Evolutionary conservation across 2,329 filamentous ascomycete genomes (phyloP).

Genomic region (Didymella arachidicola): DNA sequence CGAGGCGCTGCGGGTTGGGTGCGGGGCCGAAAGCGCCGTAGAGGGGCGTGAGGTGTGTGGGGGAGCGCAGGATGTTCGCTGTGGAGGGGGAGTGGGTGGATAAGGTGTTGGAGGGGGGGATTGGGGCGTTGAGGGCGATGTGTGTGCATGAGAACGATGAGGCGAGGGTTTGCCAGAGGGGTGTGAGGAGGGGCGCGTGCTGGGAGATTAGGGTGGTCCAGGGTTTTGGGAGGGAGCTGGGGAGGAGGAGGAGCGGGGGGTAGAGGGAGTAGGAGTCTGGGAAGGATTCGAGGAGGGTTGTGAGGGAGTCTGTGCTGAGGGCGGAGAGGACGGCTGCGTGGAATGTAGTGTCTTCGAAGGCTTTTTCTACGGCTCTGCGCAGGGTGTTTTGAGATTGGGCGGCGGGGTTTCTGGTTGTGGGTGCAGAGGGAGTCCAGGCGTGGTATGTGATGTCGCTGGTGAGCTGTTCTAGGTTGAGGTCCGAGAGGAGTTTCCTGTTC

Average conservation of each 20-base stretch:
- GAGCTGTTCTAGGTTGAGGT: constrained; percentile 16
- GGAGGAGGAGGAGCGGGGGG: constrained; percentile 64
- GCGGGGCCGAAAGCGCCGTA: constrained; percentile 75
- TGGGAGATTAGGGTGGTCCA: constrained; percentile 34
- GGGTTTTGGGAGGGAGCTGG: constrained; percentile 27
- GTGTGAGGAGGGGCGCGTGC: constrained; percentile 31
- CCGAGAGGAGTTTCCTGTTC: constrained; percentile 1
- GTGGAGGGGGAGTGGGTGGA: not conserved
- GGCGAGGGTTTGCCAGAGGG: constrained; percentile 40
- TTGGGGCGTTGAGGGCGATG: constrained; percentile 66
- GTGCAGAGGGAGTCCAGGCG: too few relatives aligned
- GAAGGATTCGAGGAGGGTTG: constrained; percentile 33
- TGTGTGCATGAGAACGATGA: constrained; percentile 59
- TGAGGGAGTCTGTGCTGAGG: not conserved
- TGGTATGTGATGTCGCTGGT: not conserved
- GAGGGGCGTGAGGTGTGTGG: constrained; percentile 72
- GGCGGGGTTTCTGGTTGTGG: too few relatives aligned
- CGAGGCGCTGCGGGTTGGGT: constrained; percentile 28
- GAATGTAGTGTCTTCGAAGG: constrained; percentile 9
- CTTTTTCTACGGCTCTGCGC: constrained; percentile 30
- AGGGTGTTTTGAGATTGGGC: constrained; percentile 28
- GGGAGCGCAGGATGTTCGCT: constrained; percentile 76
- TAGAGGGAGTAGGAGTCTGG: constrained; percentile 63
- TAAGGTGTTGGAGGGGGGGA: constrained; percentile 47
- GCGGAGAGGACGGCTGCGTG: too few relatives aligned